Base-by-base conservation (phyloP, 2,329 filamentous ascomycete genomes). In the Scedosporium aurantiacum region DNA sequence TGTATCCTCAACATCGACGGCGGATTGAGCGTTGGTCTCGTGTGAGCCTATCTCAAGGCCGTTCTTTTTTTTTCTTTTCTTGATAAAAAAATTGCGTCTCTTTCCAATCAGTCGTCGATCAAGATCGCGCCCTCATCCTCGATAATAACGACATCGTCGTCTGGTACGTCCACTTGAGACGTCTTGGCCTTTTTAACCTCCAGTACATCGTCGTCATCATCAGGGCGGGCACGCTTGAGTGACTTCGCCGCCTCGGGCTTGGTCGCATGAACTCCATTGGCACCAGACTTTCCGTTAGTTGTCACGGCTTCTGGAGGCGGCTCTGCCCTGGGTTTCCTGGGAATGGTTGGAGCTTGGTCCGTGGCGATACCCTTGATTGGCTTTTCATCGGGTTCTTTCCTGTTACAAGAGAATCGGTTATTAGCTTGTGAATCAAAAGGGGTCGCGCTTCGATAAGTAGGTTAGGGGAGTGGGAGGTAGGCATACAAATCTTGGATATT, bases 1-100 rank as follows among this genome's bases (percentile, higher is more conserved):
- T 94, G 90, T 71, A 80, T 92, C 58, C 78, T 96, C 59, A 94
- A 92, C 71, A 78, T 96, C 28, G 91, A 96, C 72, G 91, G 91
- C 16, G 91, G 91, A 1, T 72, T 95, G 66, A 91, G 88, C 71
- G 89, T 88, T 58, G 73, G 61, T 73, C 67, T 89, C 70, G 79
- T 62, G 28, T 62, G 60, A 43, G 6, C 14, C 21, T 18, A 59
- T 4, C 43, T 47, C 32, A 12, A 37, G 32, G 32, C 32, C 32
- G 32, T 47, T 23, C n/a, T 12, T 16, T 47, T 47, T 6, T 16
- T 16, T 41, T 16, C 37, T 41, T 37, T 45, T 28, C 18, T 57
- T 28, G 40, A 6, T 21, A 7, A 23, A 12, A 32, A 41, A 61
- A 58, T 57, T 37, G 10, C 32, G 32, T 40, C 64, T 79, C 71